Conservation (phyloP, 2,329 filamentous ascomycete genomes). For the Fusarium scirpi region DNA sequence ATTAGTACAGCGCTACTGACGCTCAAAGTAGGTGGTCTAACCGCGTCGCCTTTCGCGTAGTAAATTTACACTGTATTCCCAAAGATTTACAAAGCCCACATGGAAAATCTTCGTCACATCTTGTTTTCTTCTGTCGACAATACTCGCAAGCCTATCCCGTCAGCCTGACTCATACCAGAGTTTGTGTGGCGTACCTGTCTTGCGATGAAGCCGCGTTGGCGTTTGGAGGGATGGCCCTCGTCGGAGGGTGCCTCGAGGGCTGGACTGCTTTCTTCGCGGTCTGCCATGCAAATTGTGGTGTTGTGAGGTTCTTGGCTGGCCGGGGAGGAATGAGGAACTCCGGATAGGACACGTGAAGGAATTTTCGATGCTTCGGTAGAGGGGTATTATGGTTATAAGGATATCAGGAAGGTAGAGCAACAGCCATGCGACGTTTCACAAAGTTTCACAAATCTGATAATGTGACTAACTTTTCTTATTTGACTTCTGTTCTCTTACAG, state of each 20-base stretch:
- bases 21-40: no score
- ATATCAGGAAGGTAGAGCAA: neutral
- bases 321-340: conserved; percentile 35
- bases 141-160: conserved; percentile 33
- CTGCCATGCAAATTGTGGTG: conserved; percentile 14
- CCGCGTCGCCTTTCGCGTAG: conserved; percentile 30
- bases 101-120: conserved; percentile 38
- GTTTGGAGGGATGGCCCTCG: conserved; percentile 22
- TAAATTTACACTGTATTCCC: conserved; percentile 27
- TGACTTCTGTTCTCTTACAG: neutral
- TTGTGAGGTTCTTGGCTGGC: neutral
- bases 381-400: neutral
- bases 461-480: no score
- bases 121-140: conserved; percentile 36
- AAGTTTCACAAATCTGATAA: no score
- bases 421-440: neutral
- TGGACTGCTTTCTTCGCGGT: conserved; percentile 26
- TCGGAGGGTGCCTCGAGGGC: conserved; percentile 17
- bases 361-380: neutral
- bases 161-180: neutral
- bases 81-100: conserved; percentile 31
- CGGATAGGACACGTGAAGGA: conserved; percentile 11
- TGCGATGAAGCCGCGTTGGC: conserved; percentile 33
- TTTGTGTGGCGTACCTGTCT: conserved; percentile 18
- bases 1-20: no score